Evolutionary conservation across 192 early-diverging fungal genomes (phyloP), one percentile per base, ranked within the genome.

Genomic region (Coemansia sp.): DNA sequence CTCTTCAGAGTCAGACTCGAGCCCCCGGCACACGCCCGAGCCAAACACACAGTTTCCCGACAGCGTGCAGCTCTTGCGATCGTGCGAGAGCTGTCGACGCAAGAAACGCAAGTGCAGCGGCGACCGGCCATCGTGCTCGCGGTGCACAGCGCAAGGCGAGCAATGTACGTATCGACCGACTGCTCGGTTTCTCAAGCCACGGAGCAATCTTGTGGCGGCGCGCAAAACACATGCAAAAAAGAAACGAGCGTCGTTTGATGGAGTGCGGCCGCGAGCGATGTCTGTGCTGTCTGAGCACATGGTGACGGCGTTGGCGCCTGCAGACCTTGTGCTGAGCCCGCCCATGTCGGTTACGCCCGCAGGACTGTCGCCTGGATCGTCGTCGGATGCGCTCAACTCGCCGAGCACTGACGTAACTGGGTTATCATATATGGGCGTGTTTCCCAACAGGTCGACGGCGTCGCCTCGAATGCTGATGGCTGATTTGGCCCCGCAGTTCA

Each of bases 81-180:
- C 78, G 39, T 81, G 78, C 63, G 78, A 81, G 58, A 68, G 63
- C 58, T 81, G 78, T 41, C 64, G 78, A 14, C 67, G 69, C 65
- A 74, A 75, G 55, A 81, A 81, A 62, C 69, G 70, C 78, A 81
- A 75, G 65, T 81, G 78, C 65, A 75, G 73, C 41, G 65, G 78
- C 48, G 53, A 69, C 62, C 69, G 70, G 5, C 72, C 78, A 2
- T 35, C 60, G 43, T 81, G 78, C 59, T 67, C 64, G 15, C 58
- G 69, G 5, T 81, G 78, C 67, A 59, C 47, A 22, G 70, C 70
- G 3, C 76, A 72, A 38, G 67, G 67, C 23, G 70, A 73, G 32
- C 11, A 17, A 4, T 79, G 76, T 38, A 47, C 49, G n/a, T 79
- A 79, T 60, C 63, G 70, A 14, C 70, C 70, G 11, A 78, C 75